These are phyloP conservation scores for Harrya chromipes DNA, from an alignment of 768 basidiomycete species.

Conservation along the genomic window DNA sequence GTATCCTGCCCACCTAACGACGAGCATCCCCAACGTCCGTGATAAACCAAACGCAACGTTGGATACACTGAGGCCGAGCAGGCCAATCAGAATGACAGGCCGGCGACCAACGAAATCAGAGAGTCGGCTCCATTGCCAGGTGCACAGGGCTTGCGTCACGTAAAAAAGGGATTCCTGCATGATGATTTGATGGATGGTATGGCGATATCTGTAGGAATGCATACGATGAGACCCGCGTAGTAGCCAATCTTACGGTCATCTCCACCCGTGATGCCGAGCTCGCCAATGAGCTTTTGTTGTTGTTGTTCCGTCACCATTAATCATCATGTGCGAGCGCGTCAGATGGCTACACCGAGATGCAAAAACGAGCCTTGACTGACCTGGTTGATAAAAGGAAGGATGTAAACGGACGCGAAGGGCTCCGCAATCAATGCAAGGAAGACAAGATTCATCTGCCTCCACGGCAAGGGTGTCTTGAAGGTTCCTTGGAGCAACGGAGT, in stretches of 20 bases:
- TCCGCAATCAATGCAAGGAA: constrained; percentile 51
- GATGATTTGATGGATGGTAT: background rate
- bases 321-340: no score
- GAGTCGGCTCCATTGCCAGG: constrained; percentile 61
- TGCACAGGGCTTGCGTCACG: constrained; percentile 51
- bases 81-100: constrained; percentile 55
- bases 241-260: constrained; percentile 65
- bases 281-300: constrained; percentile 49
- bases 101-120: constrained; percentile 62
- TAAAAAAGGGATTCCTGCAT: constrained; percentile 61
- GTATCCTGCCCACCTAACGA: constrained; percentile 44
- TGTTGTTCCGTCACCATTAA: no score
- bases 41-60: constrained; percentile 64
- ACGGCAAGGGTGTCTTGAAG: constrained; percentile 46
- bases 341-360: no score
- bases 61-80: constrained; percentile 49
- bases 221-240: constrained; percentile 57
- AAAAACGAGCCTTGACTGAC: constrained; percentile 22
- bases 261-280: constrained; percentile 61
- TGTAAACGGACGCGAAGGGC: constrained; percentile 53
- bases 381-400: constrained; percentile 63
- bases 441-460: constrained; percentile 46
- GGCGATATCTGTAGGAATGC: background rate
- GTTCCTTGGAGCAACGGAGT: constrained; percentile 38
- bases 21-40: constrained; percentile 48